phyloP scores from a whole-genome alignment of 257 asterid genomes.

The Lantana camara region DNA sequence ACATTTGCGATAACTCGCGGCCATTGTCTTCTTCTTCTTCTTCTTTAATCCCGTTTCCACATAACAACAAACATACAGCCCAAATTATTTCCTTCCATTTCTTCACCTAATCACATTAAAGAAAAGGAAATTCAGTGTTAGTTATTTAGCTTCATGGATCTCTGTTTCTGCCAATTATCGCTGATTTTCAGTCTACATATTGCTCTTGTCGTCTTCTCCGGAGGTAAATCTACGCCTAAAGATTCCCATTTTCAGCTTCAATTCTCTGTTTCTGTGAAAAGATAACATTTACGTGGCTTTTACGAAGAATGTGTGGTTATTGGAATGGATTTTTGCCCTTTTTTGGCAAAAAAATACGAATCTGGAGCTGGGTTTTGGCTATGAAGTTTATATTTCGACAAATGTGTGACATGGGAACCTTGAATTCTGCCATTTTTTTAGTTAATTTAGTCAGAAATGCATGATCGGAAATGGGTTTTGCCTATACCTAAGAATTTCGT shows the following conservation, averaged over 20 bases:
- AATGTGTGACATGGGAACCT: not conserved
- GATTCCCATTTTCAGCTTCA: not conserved
- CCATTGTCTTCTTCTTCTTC: constrained; percentile 13
- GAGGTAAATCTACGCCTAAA: constrained; percentile 35
- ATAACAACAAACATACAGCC: not conserved
- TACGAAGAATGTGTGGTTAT: not conserved
- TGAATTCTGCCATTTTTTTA: not conserved
- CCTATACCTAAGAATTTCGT: not conserved
- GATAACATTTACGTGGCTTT: too few species aligned
- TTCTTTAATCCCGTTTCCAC: not conserved
- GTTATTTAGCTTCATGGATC: not conserved
- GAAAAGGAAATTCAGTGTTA: not conserved
- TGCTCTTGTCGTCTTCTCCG: constrained; percentile 35
- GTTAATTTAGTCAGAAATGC: not conserved
- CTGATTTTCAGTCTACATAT: constrained; percentile 28
- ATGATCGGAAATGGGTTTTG: not conserved
- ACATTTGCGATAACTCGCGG: not conserved
- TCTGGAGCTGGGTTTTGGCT: not conserved
- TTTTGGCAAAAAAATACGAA: not conserved
- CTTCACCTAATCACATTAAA: constrained; percentile 3
- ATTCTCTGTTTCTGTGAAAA: too few species aligned
- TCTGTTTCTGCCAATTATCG: too few species aligned
- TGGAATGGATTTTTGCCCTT: not conserved
- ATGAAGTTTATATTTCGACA: not conserved
- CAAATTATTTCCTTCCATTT: not conserved